Evolutionary conservation across 495 filamentous ascomycete species (phyloP), one percentile per base, ranked within the genome.

Genomic region (Penicillium canescens): DNA sequence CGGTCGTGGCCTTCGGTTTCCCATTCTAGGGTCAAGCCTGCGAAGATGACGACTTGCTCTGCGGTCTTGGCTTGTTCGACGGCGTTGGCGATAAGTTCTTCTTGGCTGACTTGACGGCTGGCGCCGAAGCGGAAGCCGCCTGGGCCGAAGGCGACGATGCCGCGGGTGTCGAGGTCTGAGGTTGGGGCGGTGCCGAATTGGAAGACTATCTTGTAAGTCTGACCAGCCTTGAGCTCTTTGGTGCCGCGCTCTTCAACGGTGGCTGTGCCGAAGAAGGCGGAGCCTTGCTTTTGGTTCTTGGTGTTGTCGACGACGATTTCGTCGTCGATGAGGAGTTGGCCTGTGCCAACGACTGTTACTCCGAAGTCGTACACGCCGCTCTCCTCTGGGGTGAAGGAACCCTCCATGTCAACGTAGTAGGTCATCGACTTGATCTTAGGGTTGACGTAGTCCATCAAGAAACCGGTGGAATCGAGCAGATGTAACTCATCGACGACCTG

Each of bases 1-100:
- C 90, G 82, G 67, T 95, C 90, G 55, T 90, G 86, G 20, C 91
- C 91, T 64, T 95, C 91, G 14, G 87, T 90, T 65, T 95, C 91
- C 91, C 91, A 95, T 64, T 96, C 91, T 39, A 79, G 81, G 61
- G 90, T 89, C 12, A 95, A 77, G 3, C 91, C 91, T 18, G 90
- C 88, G 59, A 91, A 83, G 9, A 95, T 77, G 43, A 95, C 78
- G 6, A 89, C 91, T 26, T 91, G 85, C 47, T 93, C 88, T 2
- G 81, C 81, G 24, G 78, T 72, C 48, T 73, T 74, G 6, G 89
- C 89, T 11, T 86, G 68, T 7, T 76, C 68, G 24, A 84, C 82
- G 1, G 89, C 89, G 35, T 84, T 73, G 12, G 74, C 63, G 36
- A 91, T 80, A 37, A 87, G 82, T 56, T 91, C 86, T 40, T 86